phyloP scores from a whole-genome alignment of 2,329 filamentous ascomycete species.

The Beauveria bassiana region DNA sequence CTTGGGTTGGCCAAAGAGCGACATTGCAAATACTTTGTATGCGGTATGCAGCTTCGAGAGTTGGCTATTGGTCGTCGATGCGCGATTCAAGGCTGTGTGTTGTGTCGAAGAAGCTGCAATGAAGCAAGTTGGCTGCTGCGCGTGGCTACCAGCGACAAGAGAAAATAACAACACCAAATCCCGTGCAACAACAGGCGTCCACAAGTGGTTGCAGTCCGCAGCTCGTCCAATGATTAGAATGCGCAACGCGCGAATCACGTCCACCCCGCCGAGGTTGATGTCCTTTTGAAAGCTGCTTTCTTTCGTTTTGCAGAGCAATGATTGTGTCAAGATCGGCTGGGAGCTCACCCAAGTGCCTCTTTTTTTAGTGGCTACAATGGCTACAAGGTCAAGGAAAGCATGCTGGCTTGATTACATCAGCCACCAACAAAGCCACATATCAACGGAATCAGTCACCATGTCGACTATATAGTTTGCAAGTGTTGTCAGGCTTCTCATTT shows the following conservation, averaged over 20 bases:
- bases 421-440: no score
- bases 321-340: neutral
- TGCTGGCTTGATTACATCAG: no score
- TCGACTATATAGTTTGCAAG: no score
- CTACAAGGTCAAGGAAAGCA: no score
- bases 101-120: neutral
- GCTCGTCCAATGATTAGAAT: neutral
- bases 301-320: neutral
- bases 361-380: slow-evolving; percentile 16
- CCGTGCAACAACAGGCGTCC: neutral
- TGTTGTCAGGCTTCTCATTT: no score
- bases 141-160: neutral
- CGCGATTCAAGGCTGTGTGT: neutral
- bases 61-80: neutral
- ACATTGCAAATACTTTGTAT: slow-evolving; percentile 20
- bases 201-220: neutral
- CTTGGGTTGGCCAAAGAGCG: slow-evolving; percentile 35
- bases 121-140: neutral
- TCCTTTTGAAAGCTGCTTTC: neutral
- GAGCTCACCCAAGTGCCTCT: slow-evolving; percentile 16
- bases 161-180: neutral
- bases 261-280: neutral
- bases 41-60: neutral
- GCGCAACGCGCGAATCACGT: neutral
- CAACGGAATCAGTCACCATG: no score